phyloP scores from a whole-genome alignment of 179 eudicot species.

The Dionaea muscipula region DNA sequence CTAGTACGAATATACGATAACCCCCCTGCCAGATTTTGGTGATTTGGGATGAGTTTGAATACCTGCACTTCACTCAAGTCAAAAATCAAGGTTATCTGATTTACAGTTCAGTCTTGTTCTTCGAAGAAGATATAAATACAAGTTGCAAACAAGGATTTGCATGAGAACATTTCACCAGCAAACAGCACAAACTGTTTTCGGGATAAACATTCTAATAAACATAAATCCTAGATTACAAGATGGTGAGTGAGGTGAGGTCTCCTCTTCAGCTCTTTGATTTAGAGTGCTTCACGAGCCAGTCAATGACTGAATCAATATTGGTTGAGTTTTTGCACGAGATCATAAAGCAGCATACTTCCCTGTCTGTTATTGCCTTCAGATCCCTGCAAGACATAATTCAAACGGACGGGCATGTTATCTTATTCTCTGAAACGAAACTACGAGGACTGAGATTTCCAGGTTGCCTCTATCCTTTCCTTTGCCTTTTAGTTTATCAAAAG shows the following conservation, averaged over 20 bases:
- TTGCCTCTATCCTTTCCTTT: too few relatives aligned
- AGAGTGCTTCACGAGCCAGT: slow-evolving; percentile 98
- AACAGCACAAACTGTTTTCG: background rate
- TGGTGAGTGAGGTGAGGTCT: background rate
- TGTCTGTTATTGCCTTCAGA: slow-evolving; percentile 58
- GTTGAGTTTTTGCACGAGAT: slow-evolving; percentile 98
- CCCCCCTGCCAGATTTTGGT: too few relatives aligned
- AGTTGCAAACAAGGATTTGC: background rate
- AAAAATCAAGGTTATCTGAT: background rate
- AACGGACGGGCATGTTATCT: background rate
- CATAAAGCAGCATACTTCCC: slow-evolving; percentile 99
- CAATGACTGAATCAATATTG: slow-evolving; percentile 82
- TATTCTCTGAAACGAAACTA: background rate
- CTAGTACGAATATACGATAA: too few relatives aligned
- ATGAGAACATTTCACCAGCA: background rate
- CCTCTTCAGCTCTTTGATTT: slow-evolving; percentile 68
- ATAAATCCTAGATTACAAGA: background rate
- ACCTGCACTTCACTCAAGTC: background rate
- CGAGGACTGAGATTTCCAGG: background rate
- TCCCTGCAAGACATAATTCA: slow-evolving; percentile 39
- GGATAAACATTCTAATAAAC: background rate
- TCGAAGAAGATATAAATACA: background rate
- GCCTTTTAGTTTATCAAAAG: too few relatives aligned
- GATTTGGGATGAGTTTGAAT: too few relatives aligned
- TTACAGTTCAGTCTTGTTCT: background rate